Base-by-base conservation (phyloP, 495 filamentous ascomycete genomes). In the Podospora comata region DNA sequence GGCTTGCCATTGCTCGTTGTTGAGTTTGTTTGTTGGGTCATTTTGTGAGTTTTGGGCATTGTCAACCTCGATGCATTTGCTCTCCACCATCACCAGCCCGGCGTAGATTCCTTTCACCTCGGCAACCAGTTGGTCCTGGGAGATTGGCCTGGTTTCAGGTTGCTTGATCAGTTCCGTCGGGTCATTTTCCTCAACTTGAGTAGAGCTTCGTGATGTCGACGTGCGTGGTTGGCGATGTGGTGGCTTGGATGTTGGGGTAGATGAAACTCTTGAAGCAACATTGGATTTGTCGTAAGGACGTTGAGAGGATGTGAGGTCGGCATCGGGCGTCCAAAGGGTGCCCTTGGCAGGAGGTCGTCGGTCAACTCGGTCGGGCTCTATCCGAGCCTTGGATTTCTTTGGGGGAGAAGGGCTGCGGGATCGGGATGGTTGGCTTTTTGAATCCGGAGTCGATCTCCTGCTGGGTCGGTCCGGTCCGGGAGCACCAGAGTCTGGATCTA, bases 81-180 rank as follows among this genome's bases (percentile, higher is more conserved):
- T 85, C 74, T 96, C 92, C 0, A 93, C 90, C 87, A 91, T 90
- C 2, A 90, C 85, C 1, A 96, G 79, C 0, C 90, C 91, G 0
- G 86, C 85, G 78, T 94, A 94, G 28, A 94, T 96, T 0, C 81
- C 86, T 69, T 91, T 90, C 7, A 90, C 87, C 71, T 93, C 88
- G 2, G 82, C 80, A 19, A 88, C 84, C 2, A 94, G 81, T 74
- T 93, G 88, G 15, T 92, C 90, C 69, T 92, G 87, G n/a, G 87
- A 89, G 20, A 93, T 92, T 7, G 88, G 83, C 56, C 88, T 78
- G 15, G 88, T 89, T 62, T 90, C 86, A 15, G 85, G 87, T 69
- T 91, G 88, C 66, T 73, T 76, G 67, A 78, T 85, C 80, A 78
- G 65, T 48, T 72, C 71, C 3, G 56, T 62, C 16, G 67, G 44